phyloP scores from a whole-genome alignment of 1,139 yeast species.

The Candida dubliniensis region DNA sequence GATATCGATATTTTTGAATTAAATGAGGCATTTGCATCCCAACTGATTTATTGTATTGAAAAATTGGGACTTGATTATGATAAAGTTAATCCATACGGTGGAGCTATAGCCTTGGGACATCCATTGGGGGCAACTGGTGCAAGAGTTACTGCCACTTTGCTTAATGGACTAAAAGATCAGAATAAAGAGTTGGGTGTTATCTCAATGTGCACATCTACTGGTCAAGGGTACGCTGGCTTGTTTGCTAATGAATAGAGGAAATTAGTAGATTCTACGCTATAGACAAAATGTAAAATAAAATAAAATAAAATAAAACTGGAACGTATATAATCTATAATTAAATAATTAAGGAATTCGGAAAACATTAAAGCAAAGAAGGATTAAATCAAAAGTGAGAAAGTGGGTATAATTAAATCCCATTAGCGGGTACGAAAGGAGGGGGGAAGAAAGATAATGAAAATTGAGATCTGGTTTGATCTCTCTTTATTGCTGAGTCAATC shows the following conservation, averaged over 20 bases:
- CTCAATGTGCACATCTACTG: constrained; percentile 46
- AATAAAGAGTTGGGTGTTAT: constrained; percentile 35
- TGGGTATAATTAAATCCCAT: background rate
- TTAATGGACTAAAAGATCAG: constrained; percentile 31
- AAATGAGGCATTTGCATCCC: constrained; percentile 46
- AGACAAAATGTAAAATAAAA: background rate
- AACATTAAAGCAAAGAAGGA: background rate
- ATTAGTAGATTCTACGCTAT: background rate
- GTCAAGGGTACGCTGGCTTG: constrained; percentile 44
- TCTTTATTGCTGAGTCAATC: constrained; percentile 18
- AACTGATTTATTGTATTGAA: constrained; percentile 33
- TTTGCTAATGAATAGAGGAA: constrained; percentile 29
- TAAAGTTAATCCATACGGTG: constrained; percentile 42
- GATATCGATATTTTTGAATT: constrained; percentile 41
- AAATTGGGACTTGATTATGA: constrained; percentile 29
- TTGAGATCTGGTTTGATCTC: background rate
- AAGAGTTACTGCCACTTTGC: constrained; percentile 32
- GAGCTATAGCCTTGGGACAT: constrained; percentile 46
- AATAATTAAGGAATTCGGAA: background rate
- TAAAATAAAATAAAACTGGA: background rate
- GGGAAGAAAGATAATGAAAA: background rate
- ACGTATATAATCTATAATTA: background rate
- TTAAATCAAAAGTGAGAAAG: background rate
- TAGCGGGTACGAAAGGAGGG: background rate
- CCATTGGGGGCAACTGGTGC: constrained; percentile 46